Evolutionary conservation across 805 yeast species (phyloP).

Genomic region (Alloascoidea africana): DNA sequence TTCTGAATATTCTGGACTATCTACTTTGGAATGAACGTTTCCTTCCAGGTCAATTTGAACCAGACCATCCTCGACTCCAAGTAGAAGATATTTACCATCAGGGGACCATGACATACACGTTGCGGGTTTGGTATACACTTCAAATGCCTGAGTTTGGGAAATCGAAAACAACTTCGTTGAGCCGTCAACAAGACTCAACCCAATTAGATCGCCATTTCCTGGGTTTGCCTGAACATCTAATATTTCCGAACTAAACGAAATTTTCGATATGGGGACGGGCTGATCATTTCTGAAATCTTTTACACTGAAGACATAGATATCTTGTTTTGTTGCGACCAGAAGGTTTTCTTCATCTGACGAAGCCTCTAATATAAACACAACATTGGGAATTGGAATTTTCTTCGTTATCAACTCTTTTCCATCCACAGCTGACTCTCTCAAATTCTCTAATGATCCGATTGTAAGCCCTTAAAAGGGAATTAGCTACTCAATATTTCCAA

Average conservation of each 20-base stretch:
- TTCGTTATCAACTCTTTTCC: conserved; percentile 2
- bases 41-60: too few relatives aligned
- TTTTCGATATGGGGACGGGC: not conserved
- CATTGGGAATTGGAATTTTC: conserved; percentile 2
- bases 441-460: conserved; percentile 8
- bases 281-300: not conserved
- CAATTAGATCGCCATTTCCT: not conserved
- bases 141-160: not conserved
- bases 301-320: not conserved
- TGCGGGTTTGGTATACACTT: not conserved
- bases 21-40: too few relatives aligned
- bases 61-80: conserved; percentile 30
- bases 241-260: too few relatives aligned
- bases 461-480: not conserved
- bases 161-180: not conserved
- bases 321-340: conserved; percentile 5
- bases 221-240: conserved; percentile 1
- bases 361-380: conserved; percentile 9
- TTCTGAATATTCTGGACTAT: too few relatives aligned
- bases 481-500: not conserved
- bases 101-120: conserved; percentile 17
- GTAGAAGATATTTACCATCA: conserved; percentile 23
- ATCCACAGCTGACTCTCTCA: conserved; percentile 8
- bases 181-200: not conserved
- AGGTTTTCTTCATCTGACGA: conserved; percentile 12